Base-by-base conservation (phyloP, 2,329 filamentous ascomycete species). In the Hypoxylon sp. region DNA sequence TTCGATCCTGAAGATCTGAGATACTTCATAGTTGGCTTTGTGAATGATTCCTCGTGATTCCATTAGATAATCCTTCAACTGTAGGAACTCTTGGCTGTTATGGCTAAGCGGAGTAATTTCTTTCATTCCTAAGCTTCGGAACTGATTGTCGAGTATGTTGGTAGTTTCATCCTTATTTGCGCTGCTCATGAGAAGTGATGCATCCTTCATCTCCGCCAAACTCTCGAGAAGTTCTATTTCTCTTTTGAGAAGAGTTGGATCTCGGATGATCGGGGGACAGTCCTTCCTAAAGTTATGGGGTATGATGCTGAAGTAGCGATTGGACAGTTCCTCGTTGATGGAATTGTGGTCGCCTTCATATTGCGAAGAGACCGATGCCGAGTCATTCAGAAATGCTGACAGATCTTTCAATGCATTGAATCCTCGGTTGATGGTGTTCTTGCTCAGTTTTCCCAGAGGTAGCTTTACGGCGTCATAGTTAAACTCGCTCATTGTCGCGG, bases 161-260 rank as follows among this genome's bases (percentile, higher is more conserved):
- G 87, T 14, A 92, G n/a, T n/a, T n/a, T 80, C 27, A 85, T 79
- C 39, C 80, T 79, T 66, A 82, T 81, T 46, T 88, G 85, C 3
- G 83, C 80, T 78, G n/a, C 92, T 94, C 85, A 96, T 90, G 74
- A 97, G 91, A 25, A 90, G 85, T 21, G 88, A 87, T 1, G 92
- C 90, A 64, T 92, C 90, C 78, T 94, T 94, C 91, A 97, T 95
- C 73, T 96, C 92, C 1, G 89, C 90, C 75, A 97, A 81, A 65
- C 89, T 91, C 73, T 96, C 92, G 0, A 97, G 85, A 70, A 96
- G 84, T 46, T 92, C 90, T 70, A 95, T 86, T 79, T 97, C 93
- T 71, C 81, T 85, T 80, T 94, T 93, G 71, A 97, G 84, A 69
- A 85, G 78, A 1, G 70, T 70, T 19, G 85, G 75, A 39, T 80